These are phyloP conservation scores for Hypoxylon sp. DNA, from an alignment of 2,329 filamentous ascomycete species.

Conservation along the genomic window DNA sequence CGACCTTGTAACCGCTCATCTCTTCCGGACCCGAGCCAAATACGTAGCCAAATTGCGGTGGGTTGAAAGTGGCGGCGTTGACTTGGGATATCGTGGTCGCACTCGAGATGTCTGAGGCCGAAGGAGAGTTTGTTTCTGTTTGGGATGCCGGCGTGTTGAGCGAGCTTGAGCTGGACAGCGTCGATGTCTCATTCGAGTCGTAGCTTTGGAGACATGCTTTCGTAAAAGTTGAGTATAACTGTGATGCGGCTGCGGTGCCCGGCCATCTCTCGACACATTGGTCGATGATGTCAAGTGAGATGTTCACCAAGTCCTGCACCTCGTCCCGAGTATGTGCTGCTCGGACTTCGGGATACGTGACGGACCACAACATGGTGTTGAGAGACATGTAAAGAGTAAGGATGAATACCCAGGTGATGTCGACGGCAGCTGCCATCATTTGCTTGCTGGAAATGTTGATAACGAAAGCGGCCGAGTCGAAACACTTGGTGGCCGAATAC, in stretches of 20 bases:
- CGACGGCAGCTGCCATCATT: conserved; percentile 76
- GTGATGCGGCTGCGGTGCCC: conserved; percentile 81
- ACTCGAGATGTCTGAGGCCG: conserved; percentile 51
- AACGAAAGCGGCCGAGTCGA: conserved; percentile 81
- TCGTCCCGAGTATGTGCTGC: conserved; percentile 75
- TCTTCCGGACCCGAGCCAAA: conserved; percentile 64
- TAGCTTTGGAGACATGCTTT: conserved; percentile 89
- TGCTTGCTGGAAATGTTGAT: conserved; percentile 83
- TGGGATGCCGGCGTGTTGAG: conserved; percentile 58
- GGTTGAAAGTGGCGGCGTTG: conserved; percentile 52
- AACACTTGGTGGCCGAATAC: conserved; percentile 81
- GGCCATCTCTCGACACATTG: conserved; percentile 90
- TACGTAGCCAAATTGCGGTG: conserved; percentile 65
- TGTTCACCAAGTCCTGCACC: conserved; percentile 76
- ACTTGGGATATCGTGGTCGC: conserved; percentile 46
- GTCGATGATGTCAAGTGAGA: conserved; percentile 79
- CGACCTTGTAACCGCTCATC: conserved; percentile 57
- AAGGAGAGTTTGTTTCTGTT: conserved; percentile 58
- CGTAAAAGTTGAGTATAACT: conserved; percentile 87
- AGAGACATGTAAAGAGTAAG: conserved; percentile 89
- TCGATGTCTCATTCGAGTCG: conserved; percentile 62
- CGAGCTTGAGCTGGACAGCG: conserved; percentile 44
- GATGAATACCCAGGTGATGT: conserved; percentile 94
- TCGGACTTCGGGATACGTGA: conserved; percentile 87
- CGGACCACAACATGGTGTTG: conserved; percentile 89